Evolutionary conservation across 495 filamentous ascomycete species (phyloP), one percentile per base, ranked within the genome.

Genomic region (Penicillium egyptiacum): DNA sequence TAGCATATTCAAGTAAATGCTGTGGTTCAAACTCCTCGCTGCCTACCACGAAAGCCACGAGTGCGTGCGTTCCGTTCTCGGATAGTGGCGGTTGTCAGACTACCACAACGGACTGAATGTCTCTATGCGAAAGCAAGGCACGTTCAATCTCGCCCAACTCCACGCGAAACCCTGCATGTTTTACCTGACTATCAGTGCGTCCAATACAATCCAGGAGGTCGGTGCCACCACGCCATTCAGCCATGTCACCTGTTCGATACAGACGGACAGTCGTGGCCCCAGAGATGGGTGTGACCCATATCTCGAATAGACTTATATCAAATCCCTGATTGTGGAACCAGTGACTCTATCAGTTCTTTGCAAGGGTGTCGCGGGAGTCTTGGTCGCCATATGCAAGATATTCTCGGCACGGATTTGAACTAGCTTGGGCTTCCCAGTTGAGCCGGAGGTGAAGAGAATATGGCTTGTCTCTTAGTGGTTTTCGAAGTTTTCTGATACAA

Each of bases 121-220:
- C 28, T 30, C 28, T 30, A 30, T 30, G 28, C 2, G 10, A 30
- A 30, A 30, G 28, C 28, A 30, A 30, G 7, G 22, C 35, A 5
- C 43, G n/a, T 26, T 75, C 70, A 9, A 79, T 59, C 44, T 78
- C 76, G 4, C 64, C 72, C 6, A 76, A 61, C 49, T 81, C 75
- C n/a, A 82, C 58, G 14, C 77, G 59, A 40, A 75, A 70, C 6
- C 60, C 60, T 0, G 7, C 9, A 33, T 75, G 67, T 62, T 81
- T 81, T 50, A 81, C 59, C 57, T 79, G 76, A 33, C 61, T 55
- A 53, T 80, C 75, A 25, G 59, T 60, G 44, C 79, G 68, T 22
- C 76, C 75, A 17, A 75, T 8, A 53, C 70, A 72, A 20, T 72
- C 66, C 14, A 79, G 61, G 4, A 45, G 61, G 5, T 73, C 70